phyloP scores from a whole-genome alignment of 2,329 filamentous ascomycete genomes.

The Scedosporium aurantiacum region DNA sequence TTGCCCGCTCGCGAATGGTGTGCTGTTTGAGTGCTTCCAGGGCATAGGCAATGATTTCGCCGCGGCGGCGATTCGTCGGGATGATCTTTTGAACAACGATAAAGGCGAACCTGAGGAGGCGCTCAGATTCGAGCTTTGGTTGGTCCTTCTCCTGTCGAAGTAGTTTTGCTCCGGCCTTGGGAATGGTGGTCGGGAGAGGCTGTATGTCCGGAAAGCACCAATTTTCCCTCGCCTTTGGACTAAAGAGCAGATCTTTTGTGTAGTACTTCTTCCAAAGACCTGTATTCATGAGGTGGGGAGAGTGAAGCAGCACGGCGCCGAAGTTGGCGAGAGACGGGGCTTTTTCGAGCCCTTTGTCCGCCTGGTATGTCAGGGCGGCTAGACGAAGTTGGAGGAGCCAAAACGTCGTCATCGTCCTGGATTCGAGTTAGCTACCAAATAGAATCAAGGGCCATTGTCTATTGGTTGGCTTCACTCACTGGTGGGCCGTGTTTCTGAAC shows the following conservation, averaged over 20 bases:
- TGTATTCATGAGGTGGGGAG: constrained; percentile 18
- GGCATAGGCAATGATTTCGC: constrained; percentile 17
- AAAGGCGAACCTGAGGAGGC: constrained; percentile 19
- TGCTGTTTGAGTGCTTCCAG: constrained; percentile 15
- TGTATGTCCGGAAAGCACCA: constrained; percentile 21
- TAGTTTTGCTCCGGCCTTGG: neutral
- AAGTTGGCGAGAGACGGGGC: constrained; percentile 13
- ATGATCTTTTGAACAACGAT: constrained; percentile 17
- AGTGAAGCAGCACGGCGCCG: constrained; percentile 14
- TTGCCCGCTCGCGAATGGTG: constrained; percentile 14
- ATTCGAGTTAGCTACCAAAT: neutral
- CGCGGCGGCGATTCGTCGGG: constrained; percentile 11
- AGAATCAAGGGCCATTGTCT: no score
- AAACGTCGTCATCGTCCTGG: constrained; percentile 22
- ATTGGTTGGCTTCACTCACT: constrained; percentile 10
- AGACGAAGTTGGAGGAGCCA: constrained; percentile 23
- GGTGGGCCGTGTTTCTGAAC: constrained; percentile 23
- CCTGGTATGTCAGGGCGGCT: constrained; percentile 16
- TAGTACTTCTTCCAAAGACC: constrained; percentile 21
- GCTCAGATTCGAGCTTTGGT: constrained; percentile 9
- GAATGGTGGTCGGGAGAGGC: constrained; percentile 14
- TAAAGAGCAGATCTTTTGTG: constrained; percentile 21
- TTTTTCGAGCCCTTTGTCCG: constrained; percentile 5
- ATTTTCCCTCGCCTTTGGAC: constrained; percentile 14
- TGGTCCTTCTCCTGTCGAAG: neutral